Conservation (phyloP, 2,329 filamentous ascomycete species). For the Aureobasidium namibiae region DNA sequence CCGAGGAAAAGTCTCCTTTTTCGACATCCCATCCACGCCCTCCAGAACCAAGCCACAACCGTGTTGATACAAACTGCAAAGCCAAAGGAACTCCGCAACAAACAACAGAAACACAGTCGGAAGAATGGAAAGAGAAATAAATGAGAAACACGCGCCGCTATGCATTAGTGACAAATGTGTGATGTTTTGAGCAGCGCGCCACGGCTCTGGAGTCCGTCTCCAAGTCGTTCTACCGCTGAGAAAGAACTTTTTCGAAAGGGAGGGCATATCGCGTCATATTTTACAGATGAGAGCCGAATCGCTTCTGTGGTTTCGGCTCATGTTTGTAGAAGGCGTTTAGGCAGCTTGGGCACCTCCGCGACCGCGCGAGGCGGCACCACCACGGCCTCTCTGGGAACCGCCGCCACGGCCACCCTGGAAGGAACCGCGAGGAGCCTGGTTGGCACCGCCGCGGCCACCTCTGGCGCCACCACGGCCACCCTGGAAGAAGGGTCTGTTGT, state of each 20-base stretch:
- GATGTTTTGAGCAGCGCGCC: slow-evolving; percentile 6
- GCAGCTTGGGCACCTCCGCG: slow-evolving; percentile 19
- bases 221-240: slow-evolving; percentile 13
- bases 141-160: slow-evolving; percentile 12
- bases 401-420: slow-evolving; percentile 63
- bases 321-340: slow-evolving; percentile 7
- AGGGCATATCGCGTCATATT: slow-evolving; percentile 11
- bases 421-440: slow-evolving; percentile 49
- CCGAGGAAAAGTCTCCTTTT: not conserved
- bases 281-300: slow-evolving; percentile 1
- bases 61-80: slow-evolving; percentile 11
- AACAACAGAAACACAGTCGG: slow-evolving; percentile 9
- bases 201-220: not conserved
- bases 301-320: not conserved
- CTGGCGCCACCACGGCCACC: slow-evolving; percentile 31
- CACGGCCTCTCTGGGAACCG: slow-evolving; percentile 33
- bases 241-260: slow-evolving; percentile 13
- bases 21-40: slow-evolving; percentile 5
- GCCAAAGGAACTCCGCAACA: slow-evolving; percentile 11
- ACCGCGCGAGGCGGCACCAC: slow-evolving; percentile 27
- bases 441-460: slow-evolving; percentile 33
- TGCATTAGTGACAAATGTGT: slow-evolving; percentile 13
- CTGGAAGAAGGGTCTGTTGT: slow-evolving; percentile 27
- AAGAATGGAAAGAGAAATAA: not conserved
- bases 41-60: not conserved